These are phyloP conservation scores for Diaporthe capsici DNA, from an alignment of 2,329 filamentous ascomycete genomes.

Conservation along the genomic window DNA sequence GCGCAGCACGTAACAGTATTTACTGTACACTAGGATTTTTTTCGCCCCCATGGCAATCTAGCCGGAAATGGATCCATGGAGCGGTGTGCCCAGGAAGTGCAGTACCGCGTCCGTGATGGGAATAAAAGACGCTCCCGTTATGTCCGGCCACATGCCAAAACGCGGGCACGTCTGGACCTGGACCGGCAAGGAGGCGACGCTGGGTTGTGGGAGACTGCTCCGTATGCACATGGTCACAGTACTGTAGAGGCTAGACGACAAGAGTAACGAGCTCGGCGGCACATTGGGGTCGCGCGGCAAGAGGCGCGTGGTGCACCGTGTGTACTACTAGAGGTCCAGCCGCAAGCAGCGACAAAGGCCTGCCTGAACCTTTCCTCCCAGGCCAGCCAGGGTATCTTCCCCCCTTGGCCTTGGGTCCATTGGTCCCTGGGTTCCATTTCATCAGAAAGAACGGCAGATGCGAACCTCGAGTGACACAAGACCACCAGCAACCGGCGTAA, in stretches of 20 bases:
- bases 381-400: neutral
- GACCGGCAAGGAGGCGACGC: slow-evolving; percentile 4
- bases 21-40: neutral
- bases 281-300: slow-evolving; percentile 13
- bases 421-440: neutral
- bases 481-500: slow-evolving; percentile 6
- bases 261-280: neutral
- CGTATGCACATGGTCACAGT: neutral
- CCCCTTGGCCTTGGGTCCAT: neutral
- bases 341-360: slow-evolving; percentile 8
- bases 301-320: slow-evolving; percentile 13
- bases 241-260: neutral
- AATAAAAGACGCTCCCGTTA: slow-evolving; percentile 11
- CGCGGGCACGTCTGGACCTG: neutral
- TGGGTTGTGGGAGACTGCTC: neutral
- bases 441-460: slow-evolving; percentile 5
- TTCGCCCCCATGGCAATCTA: slow-evolving; percentile 7
- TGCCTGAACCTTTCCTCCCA: neutral
- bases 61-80: slow-evolving; percentile 1
- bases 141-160: neutral
- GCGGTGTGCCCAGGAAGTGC: slow-evolving; percentile 14
- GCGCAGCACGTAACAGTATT: slow-evolving; percentile 13
- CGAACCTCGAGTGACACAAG: slow-evolving; percentile 32
- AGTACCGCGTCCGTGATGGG: slow-evolving; percentile 6
- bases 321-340: neutral